Percentiles rank a stretch among this genome's conserved stretches.
These are phyloP conservation scores for Lentithecium fluviatile DNA, from an alignment of 495 filamentous ascomycete genomes.

Conservation along the genomic window DNA sequence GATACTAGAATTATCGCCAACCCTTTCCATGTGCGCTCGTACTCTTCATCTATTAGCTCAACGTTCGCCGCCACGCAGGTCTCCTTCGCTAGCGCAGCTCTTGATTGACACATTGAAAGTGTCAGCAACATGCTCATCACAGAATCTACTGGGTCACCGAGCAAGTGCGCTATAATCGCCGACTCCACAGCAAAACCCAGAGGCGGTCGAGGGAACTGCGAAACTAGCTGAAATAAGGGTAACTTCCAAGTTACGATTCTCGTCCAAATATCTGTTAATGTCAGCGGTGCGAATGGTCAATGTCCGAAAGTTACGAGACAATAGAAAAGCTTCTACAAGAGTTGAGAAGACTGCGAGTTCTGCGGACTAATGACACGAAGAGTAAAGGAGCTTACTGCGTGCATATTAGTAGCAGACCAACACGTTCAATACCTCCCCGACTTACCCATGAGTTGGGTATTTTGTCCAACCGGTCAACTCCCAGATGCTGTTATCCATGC, in stretches of 20 bases:
- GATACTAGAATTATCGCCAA: slow-evolving; percentile 20
- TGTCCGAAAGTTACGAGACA: too few relatives aligned
- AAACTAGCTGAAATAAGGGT: slow-evolving; percentile 13
- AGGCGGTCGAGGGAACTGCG: slow-evolving; percentile 15
- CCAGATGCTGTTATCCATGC: slow-evolving; percentile 4
- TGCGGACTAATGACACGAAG: too few relatives aligned
- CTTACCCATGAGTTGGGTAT: slow-evolving; percentile 1
- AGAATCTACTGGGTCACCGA: slow-evolving; percentile 22
- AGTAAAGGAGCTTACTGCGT: too few relatives aligned
- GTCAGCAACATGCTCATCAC: slow-evolving; percentile 17
- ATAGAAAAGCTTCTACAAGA: too few relatives aligned
- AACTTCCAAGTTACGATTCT: slow-evolving; percentile 19
- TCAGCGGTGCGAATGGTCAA: too few relatives aligned
- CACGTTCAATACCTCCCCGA: too few relatives aligned
- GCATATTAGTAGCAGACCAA: too few relatives aligned
- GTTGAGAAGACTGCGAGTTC: too few relatives aligned
- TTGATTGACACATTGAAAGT: slow-evolving; percentile 3
- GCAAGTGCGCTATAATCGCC: slow-evolving; percentile 3
- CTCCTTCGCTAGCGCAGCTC: slow-evolving; percentile 4
- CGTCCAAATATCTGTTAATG: slow-evolving; percentile 13
- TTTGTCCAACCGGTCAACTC: slow-evolving; percentile 10
- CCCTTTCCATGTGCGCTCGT: slow-evolving; percentile 15
- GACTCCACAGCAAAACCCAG: slow-evolving; percentile 8
- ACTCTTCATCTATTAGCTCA: slow-evolving; percentile 1
- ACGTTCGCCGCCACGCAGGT: background rate